phyloP scores from a whole-genome alignment of 2,329 filamentous ascomycete species.

The Fusarium mexicanum region DNA sequence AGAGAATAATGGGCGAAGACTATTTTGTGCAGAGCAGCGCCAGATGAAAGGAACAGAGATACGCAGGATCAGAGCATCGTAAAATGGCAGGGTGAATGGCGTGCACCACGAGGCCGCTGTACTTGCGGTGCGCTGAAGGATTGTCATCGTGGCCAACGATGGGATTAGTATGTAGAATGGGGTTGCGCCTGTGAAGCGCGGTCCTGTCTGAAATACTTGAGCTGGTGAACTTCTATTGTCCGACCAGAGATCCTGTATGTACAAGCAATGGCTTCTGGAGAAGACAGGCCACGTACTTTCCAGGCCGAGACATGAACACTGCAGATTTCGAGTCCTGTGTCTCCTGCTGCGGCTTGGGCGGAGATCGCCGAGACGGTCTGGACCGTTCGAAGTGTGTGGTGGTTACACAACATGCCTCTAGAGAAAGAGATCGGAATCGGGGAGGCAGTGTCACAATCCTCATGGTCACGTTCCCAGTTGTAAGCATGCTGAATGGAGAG shows the following conservation, averaged over 20 bases:
- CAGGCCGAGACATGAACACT: not conserved
- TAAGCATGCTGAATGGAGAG: not conserved
- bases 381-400: not conserved
- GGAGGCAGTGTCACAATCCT: not conserved
- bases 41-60: not conserved
- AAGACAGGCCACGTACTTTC: not conserved
- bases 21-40: not conserved
- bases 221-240: not conserved
- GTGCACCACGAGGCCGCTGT: not conserved
- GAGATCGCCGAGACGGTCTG: not conserved
- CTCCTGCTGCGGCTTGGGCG: no score
- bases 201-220: not conserved
- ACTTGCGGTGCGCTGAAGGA: not conserved
- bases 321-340: not conserved
- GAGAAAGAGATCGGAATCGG: not conserved
- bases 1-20: not conserved
- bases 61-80: not conserved
- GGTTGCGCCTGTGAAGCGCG: not conserved
- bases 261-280: not conserved
- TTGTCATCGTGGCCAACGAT: not conserved
- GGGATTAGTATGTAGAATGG: not conserved
- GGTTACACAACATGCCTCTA: not conserved
- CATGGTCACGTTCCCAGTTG: not conserved
- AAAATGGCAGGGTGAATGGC: not conserved
- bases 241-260: no score